A percentile compares a stretch with the other conserved stretches of the same genome.
phyloP scores from a whole-genome alignment of 345 rosid species.

The Trapa incisa region DNA sequence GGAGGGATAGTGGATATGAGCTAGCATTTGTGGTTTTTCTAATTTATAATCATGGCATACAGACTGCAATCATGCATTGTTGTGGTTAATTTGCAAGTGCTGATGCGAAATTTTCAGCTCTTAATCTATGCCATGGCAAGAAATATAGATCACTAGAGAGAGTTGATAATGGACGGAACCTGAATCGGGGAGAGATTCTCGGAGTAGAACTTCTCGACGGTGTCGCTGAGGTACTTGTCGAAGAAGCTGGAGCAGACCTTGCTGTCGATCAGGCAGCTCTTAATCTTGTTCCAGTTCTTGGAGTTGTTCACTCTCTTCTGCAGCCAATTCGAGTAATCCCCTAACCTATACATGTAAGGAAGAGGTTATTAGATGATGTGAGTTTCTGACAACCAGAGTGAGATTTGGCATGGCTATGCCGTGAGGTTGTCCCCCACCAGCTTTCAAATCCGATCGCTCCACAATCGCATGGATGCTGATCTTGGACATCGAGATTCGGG shows the following conservation, averaged over 20 bases:
- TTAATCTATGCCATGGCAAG: no score
- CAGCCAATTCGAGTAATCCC: constrained; percentile 21
- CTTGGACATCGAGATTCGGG: not conserved
- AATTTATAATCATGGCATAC: no score
- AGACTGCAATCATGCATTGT: no score
- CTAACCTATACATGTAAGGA: constrained; percentile 1
- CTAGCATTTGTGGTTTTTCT: no score
- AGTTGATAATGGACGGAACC: constrained; percentile 5
- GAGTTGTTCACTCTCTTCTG: constrained; percentile 10
- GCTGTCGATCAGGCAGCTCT: constrained; percentile 17
- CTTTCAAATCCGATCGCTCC: no score
- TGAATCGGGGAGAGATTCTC: constrained; percentile 15
- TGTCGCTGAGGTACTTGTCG: constrained; percentile 11
- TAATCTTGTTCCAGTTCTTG: constrained; percentile 20
- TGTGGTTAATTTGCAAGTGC: no score
- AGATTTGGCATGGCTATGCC: no score
- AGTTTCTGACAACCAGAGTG: not conserved
- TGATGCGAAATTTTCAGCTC: no score
- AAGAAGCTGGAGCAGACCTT: constrained; percentile 15
- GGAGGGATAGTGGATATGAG: no score
- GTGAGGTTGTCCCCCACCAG: no score
- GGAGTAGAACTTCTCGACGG: constrained; percentile 13
- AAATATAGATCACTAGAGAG: not conserved
- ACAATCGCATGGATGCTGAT: not conserved
- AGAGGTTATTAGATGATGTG: not conserved